Evolutionary conservation across 2,329 filamentous ascomycete genomes (phyloP).

Genomic region (Chrysoporthe cubensis): DNA sequence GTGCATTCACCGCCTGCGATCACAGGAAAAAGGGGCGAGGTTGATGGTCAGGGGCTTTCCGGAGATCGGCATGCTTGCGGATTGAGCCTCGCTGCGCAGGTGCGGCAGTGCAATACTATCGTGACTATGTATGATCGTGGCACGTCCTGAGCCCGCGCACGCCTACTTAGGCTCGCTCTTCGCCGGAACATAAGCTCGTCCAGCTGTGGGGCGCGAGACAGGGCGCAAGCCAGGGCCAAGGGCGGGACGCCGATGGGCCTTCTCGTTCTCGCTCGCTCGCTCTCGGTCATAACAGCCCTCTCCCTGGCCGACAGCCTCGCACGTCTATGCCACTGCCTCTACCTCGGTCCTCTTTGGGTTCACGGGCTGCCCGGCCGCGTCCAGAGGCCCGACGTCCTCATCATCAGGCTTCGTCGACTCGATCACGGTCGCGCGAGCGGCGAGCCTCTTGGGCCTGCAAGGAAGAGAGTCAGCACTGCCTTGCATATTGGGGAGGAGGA

Average conservation of each 20-base stretch:
- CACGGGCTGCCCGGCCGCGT: not conserved
- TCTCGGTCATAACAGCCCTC: too few relatives aligned
- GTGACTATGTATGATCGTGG: not conserved
- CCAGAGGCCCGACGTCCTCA: constrained; percentile 6
- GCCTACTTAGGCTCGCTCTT: not conserved
- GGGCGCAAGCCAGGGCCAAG: too few relatives aligned
- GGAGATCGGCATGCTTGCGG: not conserved
- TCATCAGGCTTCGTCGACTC: constrained; percentile 21
- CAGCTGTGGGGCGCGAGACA: too few relatives aligned
- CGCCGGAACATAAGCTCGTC: not conserved
- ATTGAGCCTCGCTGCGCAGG: not conserved
- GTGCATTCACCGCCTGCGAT: constrained; percentile 8
- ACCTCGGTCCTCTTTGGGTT: constrained; percentile 15
- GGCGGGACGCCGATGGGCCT: too few relatives aligned
- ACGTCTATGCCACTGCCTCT: constrained; percentile 1
- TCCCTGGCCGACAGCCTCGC: not conserved
- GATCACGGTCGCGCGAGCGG: constrained; percentile 7
- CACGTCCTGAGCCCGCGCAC: not conserved
- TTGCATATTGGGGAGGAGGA: too few relatives aligned
- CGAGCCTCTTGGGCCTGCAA: constrained; percentile 24
- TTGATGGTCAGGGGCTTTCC: constrained; percentile 4
- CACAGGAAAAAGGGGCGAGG: constrained; percentile 6
- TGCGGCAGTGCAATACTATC: not conserved
- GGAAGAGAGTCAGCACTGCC: not conserved
- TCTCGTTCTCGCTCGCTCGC: too few relatives aligned